Conservation (phyloP, 2,329 filamentous ascomycete genomes). For the Colletotrichum spinosum region DNA sequence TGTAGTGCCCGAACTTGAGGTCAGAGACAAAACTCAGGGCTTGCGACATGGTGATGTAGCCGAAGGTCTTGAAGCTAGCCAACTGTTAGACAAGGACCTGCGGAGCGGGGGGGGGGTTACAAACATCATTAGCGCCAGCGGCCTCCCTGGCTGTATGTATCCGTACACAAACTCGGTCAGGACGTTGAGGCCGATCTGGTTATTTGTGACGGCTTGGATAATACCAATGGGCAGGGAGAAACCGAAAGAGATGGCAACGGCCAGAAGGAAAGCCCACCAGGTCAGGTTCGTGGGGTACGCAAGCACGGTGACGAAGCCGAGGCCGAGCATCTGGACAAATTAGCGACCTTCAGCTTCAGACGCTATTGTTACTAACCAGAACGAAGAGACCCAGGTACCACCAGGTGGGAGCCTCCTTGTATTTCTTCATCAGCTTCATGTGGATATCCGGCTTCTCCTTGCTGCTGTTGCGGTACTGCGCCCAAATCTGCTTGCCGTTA, state of each 20-base stretch:
- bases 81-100: conserved; percentile 38
- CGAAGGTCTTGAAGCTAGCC: conserved; percentile 70
- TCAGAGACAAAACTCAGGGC: conserved; percentile 73
- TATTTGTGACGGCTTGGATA: conserved; percentile 76
- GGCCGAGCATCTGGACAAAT: conserved; percentile 58
- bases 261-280: conserved; percentile 79
- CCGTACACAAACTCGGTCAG: conserved; percentile 80
- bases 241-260: conserved; percentile 71
- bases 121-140: conserved; percentile 79
- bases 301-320: conserved; percentile 67
- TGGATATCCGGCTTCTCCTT: conserved; percentile 72
- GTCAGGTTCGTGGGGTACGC: conserved; percentile 74
- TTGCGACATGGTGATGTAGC: conserved; percentile 74
- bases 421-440: conserved; percentile 73
- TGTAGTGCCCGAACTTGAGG: conserved; percentile 79
- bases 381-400: conserved; percentile 72
- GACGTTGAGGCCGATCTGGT: conserved; percentile 79
- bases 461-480: conserved; percentile 69
- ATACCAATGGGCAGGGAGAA: conserved; percentile 77
- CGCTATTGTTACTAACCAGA: conserved; percentile 53
- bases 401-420: conserved; percentile 72
- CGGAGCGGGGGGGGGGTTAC: conserved; percentile 32
- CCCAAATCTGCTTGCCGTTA: conserved; percentile 75
- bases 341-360: neutral
- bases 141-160: conserved; percentile 79